These are phyloP conservation scores for Lactarius trivialis DNA, from an alignment of 768 basidiomycete species.

Conservation along the genomic window DNA sequence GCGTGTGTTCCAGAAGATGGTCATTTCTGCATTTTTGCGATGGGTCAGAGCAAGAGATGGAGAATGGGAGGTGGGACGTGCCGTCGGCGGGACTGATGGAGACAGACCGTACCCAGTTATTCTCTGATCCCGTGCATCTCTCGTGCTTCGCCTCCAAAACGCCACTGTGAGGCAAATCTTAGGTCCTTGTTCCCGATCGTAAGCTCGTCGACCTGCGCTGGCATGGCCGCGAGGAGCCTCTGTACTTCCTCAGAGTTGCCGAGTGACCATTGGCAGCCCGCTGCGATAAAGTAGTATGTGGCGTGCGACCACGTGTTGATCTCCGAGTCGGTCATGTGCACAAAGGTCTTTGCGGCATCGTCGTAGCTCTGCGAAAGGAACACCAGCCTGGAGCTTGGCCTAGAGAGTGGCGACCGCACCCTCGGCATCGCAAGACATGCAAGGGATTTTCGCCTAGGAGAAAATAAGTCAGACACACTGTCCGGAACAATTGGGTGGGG, in stretches of 20 bases:
- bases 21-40: too few species aligned
- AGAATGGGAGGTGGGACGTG: too few species aligned
- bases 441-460: conserved; percentile 60
- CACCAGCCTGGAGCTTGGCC: conserved; percentile 54
- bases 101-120: conserved; percentile 46
- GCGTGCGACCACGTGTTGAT: conserved; percentile 72
- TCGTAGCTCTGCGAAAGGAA: conserved; percentile 58
- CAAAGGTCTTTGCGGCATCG: conserved; percentile 61
- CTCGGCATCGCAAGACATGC: conserved; percentile 61
- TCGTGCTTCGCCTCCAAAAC: conserved; percentile 67
- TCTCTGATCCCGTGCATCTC: conserved; percentile 46
- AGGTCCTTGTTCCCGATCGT: conserved; percentile 60
- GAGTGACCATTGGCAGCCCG: conserved; percentile 61
- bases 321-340: conserved; percentile 54
- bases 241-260: conserved; percentile 54
- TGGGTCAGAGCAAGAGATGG: too few species aligned
- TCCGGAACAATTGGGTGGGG: neutral
- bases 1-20: conserved; percentile 76
- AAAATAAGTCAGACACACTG: neutral
- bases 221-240: conserved; percentile 54
- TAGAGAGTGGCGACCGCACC: conserved; percentile 58
- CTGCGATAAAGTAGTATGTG: conserved; percentile 72
- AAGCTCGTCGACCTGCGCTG: conserved; percentile 49
- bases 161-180: conserved; percentile 44
- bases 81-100: conserved; percentile 68